Percentiles rank a stretch among this genome's conserved stretches.
Conservation (phyloP, 441 rosid species). For the Mallotus repandus region DNA sequence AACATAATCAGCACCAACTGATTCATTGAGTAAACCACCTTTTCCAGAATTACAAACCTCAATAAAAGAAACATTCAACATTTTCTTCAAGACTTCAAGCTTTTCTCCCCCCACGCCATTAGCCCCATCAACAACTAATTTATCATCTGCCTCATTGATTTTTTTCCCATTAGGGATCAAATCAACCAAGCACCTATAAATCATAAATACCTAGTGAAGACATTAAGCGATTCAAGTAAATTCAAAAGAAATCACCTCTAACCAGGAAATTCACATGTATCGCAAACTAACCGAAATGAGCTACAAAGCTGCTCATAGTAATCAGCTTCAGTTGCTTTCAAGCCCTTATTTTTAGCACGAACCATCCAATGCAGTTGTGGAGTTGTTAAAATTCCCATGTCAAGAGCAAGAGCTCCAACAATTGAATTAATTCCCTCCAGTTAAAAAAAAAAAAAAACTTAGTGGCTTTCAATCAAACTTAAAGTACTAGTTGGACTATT, state of each 20-base stretch:
- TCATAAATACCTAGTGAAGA: slow-evolving; percentile 13
- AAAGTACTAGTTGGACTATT: slow-evolving; percentile 1
- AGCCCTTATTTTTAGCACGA: slow-evolving; percentile 72
- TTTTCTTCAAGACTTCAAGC: slow-evolving; percentile 49
- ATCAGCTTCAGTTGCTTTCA: slow-evolving; percentile 60
- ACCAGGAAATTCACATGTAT: background rate
- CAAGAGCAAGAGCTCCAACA: slow-evolving; percentile 52
- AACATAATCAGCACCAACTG: slow-evolving; percentile 93
- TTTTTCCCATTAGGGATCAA: slow-evolving; percentile 48
- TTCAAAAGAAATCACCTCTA: background rate
- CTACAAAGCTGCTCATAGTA: slow-evolving; percentile 71
- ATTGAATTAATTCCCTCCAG: slow-evolving; percentile 61
- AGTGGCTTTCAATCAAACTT: slow-evolving; percentile 43
- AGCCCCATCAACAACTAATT: slow-evolving; percentile 77
- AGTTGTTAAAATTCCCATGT: slow-evolving; percentile 81
- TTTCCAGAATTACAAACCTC: slow-evolving; percentile 76
- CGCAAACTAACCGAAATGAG: slow-evolving; percentile 53
- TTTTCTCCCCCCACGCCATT: slow-evolving; percentile 93
- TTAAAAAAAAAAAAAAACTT: too few species aligned
- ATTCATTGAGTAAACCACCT: slow-evolving; percentile 75
- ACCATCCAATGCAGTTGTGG: slow-evolving; percentile 97
- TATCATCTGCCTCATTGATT: slow-evolving; percentile 29
- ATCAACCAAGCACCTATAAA: slow-evolving; percentile 63
- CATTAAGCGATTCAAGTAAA: background rate
- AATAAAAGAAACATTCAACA: slow-evolving; percentile 46